Evolutionary conservation across 108 stramenopile genomes (phyloP), one percentile per base, ranked within the genome.

Genomic region (Fragilariopsis cylindrus): DNA sequence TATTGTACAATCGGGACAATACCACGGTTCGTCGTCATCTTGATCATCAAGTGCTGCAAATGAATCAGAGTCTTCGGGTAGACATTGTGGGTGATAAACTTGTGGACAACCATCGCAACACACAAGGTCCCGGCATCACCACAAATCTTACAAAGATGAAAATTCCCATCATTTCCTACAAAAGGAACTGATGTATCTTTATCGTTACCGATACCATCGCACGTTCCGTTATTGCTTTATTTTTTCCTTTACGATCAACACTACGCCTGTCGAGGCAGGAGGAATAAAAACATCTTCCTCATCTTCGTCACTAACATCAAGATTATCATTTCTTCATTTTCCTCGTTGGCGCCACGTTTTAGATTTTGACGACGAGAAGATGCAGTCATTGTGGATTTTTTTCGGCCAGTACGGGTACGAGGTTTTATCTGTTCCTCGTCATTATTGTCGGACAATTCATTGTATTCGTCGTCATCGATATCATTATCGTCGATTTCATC

Each of bases 91-190:
- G 72, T 94, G 93, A 71, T 88, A 91, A 6, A 92, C 90, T 19
- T 77, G 74, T 8, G 92, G 93, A 70, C 93, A 94, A 3, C 90
- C 90, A 78, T 94, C 93, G 53, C 93, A 94, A 69, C 93, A 94
- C 4, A 92, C 93, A 7, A 94, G 88, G 57, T 90, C 86, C 93
- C 93, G 19, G 89, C 85, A 50, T 80, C 88, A 15, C 79, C 58
- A 74, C 93, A 94, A 6, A 82, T 65, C 15, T 76, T 66, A 63
- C 93, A 94, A 55, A 85, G 85, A 69, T 83, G 91, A 19, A 85
- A 76, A 75, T 94, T 91, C 4, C 90, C 90, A 83, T 94, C 93
- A 41, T 85, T 60, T 7, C 85, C 88, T 30, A 30, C 30, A 30
- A 30, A 30, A 30, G 30, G 30, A 30, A 30, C 30, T 30, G 30